These are phyloP conservation scores for Fusarium chaquense DNA, from an alignment of 2,329 filamentous ascomycete genomes.

Conservation along the genomic window DNA sequence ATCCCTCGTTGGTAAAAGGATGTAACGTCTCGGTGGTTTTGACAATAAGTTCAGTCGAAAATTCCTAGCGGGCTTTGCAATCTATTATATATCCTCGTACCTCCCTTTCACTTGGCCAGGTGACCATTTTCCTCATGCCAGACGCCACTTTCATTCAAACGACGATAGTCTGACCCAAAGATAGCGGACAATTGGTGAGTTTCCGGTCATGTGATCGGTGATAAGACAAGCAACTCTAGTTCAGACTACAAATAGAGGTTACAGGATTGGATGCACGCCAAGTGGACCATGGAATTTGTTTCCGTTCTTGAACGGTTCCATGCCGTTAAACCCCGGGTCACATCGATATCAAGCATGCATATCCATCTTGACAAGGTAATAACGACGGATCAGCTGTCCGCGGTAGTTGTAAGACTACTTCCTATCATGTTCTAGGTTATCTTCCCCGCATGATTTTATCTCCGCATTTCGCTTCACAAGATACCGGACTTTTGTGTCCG, in stretches of 20 bases:
- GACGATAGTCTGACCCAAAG: neutral
- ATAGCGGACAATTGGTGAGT: constrained; percentile 23
- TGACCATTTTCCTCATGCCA: constrained; percentile 3
- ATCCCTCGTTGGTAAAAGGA: neutral
- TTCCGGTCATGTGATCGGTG: constrained; percentile 41
- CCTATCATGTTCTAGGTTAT: constrained; percentile 39
- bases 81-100: constrained; percentile 27
- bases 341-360: constrained; percentile 17
- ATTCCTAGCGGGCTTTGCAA: neutral
- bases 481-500: constrained; percentile 34
- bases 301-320: constrained; percentile 25
- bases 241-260: constrained; percentile 8
- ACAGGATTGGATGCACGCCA: constrained; percentile 16
- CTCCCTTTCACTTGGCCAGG: neutral
- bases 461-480: constrained; percentile 27
- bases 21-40: neutral
- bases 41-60: neutral
- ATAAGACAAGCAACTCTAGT: constrained; percentile 10
- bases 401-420: constrained; percentile 30
- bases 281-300: constrained; percentile 22
- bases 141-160: constrained; percentile 11
- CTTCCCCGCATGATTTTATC: constrained; percentile 21
- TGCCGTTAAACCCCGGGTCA: constrained; percentile 29
- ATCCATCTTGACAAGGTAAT: neutral
- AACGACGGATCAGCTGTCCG: constrained; percentile 34